These are phyloP conservation scores for Rhizomucor miehei DNA, from an alignment of 371 early-diverging fungal genomes.

Conservation along the genomic window DNA sequence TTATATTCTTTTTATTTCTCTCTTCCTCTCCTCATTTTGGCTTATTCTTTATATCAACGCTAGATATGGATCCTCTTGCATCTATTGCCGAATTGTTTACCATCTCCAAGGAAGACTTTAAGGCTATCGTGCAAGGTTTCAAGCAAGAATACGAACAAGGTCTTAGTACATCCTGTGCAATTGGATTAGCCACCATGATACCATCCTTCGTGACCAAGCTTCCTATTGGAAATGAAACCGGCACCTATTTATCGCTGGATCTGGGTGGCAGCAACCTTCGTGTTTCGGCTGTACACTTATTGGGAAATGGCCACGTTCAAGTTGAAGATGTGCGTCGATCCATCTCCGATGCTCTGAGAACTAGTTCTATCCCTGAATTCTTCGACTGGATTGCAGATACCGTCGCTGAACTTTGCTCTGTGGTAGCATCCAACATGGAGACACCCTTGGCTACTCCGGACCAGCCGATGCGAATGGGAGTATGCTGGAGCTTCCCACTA, in stretches of 20 bases:
- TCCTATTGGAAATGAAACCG: conserved; percentile 85
- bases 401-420: conserved; percentile 28
- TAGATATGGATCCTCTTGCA: neutral
- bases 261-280: conserved; percentile 93
- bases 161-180: conserved; percentile 15
- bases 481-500: conserved; percentile 49
- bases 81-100: neutral
- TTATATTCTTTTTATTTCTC: conserved; percentile 1
- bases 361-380: conserved; percentile 62
- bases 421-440: conserved; percentile 18
- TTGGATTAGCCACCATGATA: conserved; percentile 61
- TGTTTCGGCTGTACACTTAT: conserved; percentile 73
- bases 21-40: neutral
- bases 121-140: conserved; percentile 9
- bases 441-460: conserved; percentile 19
- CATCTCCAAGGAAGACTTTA: neutral
- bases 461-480: conserved; percentile 43
- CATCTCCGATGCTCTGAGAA: conserved; percentile 46
- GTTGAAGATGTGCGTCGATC: conserved; percentile 74
- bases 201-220: conserved; percentile 83
- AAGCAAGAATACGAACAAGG: conserved; percentile 13
- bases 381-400: conserved; percentile 91
- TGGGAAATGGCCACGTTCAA: conserved; percentile 69
- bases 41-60: neutral
- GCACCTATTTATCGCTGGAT: conserved; percentile 86